Conservation (phyloP, 495 filamentous ascomycete species). For the Ascodesmis nigricans region DNA sequence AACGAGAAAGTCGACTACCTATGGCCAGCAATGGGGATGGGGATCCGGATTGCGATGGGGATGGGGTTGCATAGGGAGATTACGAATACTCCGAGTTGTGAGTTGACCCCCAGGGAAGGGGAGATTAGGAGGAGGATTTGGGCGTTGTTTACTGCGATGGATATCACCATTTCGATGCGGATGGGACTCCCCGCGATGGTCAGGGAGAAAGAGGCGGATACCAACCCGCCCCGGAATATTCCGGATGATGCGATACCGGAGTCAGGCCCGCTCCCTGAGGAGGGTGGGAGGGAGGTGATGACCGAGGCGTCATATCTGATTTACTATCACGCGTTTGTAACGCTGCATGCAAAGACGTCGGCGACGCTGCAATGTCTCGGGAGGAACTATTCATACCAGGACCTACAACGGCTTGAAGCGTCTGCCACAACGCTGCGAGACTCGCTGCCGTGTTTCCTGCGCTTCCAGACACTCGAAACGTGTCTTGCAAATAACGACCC, state of each 20-base stretch:
- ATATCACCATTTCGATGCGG: constrained; percentile 80
- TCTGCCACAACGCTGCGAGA: constrained; percentile 44
- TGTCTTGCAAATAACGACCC: constrained; percentile 56
- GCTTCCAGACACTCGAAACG: constrained; percentile 43
- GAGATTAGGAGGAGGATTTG: constrained; percentile 84
- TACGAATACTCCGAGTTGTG: constrained; percentile 48
- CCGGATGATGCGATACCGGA: constrained; percentile 87
- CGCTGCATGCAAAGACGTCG: too few relatives aligned
- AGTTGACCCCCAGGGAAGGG: constrained; percentile 65
- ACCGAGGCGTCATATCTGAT: constrained; percentile 84
- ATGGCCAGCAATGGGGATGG: constrained; percentile 64
- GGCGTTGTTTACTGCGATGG: constrained; percentile 58
- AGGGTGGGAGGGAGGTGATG: constrained; percentile 49
- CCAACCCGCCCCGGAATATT: constrained; percentile 66
- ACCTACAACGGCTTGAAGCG: too few relatives aligned
- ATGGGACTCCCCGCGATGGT: constrained; percentile 80
- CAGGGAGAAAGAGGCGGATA: constrained; percentile 59
- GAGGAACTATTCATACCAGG: too few relatives aligned
- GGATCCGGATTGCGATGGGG: constrained; percentile 67
- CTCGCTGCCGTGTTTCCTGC: constrained; percentile 45
- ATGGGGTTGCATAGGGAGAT: constrained; percentile 94
- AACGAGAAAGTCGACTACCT: constrained; percentile 56
- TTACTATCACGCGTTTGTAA: too few relatives aligned
- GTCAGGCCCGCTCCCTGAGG: constrained; percentile 50
- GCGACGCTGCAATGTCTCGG: too few relatives aligned